A percentile compares a stretch with the other conserved stretches of the same genome.
phyloP scores from a whole-genome alignment of 495 filamentous ascomycete genomes.

The Bacidia rubella region DNA sequence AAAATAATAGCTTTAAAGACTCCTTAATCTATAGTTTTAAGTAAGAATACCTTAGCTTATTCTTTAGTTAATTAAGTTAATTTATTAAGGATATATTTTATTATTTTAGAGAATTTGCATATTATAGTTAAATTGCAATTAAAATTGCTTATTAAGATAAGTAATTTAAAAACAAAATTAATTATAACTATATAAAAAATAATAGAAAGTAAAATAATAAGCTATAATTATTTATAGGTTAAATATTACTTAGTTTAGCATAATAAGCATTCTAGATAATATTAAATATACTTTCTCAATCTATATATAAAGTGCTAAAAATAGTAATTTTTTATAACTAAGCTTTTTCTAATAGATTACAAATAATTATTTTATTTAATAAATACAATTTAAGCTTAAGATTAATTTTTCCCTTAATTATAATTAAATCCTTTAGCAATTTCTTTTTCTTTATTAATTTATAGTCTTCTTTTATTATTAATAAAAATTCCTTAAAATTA shows the following conservation, averaged over 20 bases:
- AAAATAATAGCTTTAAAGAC: no score
- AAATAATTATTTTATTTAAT: no score
- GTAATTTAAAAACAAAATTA: neutral
- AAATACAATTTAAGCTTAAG: no score
- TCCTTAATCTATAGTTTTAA: neutral
- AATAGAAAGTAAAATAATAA: no score
- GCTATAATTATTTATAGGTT: neutral
- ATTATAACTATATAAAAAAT: neutral
- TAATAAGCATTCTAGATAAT: neutral
- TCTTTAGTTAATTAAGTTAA: slow-evolving; percentile 1
- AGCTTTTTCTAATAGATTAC: no score
- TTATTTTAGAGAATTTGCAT: neutral
- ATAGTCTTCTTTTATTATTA: no score
- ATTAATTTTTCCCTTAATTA: no score
- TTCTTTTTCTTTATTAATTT: no score
- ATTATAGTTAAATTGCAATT: slow-evolving; percentile 4
- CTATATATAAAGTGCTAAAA: no score
- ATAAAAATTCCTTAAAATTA: no score
- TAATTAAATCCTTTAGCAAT: neutral
- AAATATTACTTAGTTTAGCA: neutral
- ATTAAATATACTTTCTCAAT: no score
- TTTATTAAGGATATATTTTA: neutral
- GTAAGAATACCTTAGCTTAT: neutral
- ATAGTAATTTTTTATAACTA: no score
- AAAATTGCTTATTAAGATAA: neutral